phyloP scores from a whole-genome alignment of 176 grass and related monocot species.

The Aegilops bicornis region DNA sequence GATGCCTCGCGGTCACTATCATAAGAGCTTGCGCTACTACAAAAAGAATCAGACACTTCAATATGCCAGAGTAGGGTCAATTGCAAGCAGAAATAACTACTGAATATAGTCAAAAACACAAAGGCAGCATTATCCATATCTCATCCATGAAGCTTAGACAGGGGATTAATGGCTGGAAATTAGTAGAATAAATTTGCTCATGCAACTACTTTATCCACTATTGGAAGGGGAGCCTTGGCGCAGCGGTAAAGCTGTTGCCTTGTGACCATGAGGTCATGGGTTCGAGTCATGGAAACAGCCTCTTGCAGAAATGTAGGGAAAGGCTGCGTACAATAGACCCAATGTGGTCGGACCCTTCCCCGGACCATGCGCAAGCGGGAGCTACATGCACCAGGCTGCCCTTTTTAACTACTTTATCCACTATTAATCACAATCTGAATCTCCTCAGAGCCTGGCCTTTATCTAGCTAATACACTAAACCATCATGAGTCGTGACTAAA shows the following conservation, averaged over 20 bases:
- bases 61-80: not conserved
- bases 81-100: not conserved
- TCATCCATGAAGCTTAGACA: conserved; percentile 15
- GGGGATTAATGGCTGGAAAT: not conserved
- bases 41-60: conserved; percentile 12
- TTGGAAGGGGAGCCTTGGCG: not conserved
- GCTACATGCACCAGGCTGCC: no score
- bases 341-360: no score
- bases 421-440: not conserved
- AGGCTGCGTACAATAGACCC: no score
- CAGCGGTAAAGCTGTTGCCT: no score
- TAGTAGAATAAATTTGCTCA: not conserved
- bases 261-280: no score
- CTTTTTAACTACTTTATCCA: not conserved
- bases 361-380: no score
- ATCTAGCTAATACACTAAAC: not conserved
- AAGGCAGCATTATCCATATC: not conserved
- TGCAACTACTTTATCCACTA: not conserved
- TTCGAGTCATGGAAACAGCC: no score
- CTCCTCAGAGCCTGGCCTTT: not conserved
- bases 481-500: not conserved
- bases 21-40: conserved; percentile 51
- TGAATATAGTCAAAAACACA: not conserved
- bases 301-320: no score
- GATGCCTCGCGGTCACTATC: conserved; percentile 49